Conservation (phyloP, 176 grass and related monocot genomes). For the Stipa capillata region DNA sequence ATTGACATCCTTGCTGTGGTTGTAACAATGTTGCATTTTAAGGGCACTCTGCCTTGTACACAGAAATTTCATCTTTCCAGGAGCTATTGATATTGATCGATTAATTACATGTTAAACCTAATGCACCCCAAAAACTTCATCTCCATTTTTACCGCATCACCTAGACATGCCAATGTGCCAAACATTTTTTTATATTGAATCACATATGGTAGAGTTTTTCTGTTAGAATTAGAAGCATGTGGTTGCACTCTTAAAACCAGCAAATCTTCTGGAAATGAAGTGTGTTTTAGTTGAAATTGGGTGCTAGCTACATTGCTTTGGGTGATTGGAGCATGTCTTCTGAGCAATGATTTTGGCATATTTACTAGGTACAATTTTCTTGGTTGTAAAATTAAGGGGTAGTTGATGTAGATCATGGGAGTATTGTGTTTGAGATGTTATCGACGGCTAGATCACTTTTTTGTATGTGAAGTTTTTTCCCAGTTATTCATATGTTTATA, state of each 20-base stretch:
- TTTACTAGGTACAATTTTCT: neutral
- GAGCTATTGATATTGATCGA: too few relatives aligned
- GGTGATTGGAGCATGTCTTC: neutral
- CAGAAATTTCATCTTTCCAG: neutral
- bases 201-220: neutral
- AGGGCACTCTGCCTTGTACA: neutral
- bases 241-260: neutral
- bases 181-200: neutral
- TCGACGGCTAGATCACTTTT: neutral
- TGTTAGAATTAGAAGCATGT: neutral
- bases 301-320: neutral
- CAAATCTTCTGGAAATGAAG: slow-evolving; percentile 8
- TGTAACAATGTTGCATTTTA: neutral
- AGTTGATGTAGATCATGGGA: neutral
- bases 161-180: neutral
- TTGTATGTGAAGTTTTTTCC: neutral
- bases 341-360: neutral
- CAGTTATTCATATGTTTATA: neutral
- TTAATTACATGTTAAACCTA: neutral
- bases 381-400: neutral
- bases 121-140: neutral
- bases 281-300: slow-evolving; percentile 7
- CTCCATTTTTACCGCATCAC: neutral
- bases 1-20: neutral
- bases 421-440: neutral